Percentiles rank a stretch among this genome's conserved stretches.
These are phyloP conservation scores for Saccharum hybrid DNA, from an alignment of 202 grass and related monocot genomes.

Conservation along the genomic window DNA sequence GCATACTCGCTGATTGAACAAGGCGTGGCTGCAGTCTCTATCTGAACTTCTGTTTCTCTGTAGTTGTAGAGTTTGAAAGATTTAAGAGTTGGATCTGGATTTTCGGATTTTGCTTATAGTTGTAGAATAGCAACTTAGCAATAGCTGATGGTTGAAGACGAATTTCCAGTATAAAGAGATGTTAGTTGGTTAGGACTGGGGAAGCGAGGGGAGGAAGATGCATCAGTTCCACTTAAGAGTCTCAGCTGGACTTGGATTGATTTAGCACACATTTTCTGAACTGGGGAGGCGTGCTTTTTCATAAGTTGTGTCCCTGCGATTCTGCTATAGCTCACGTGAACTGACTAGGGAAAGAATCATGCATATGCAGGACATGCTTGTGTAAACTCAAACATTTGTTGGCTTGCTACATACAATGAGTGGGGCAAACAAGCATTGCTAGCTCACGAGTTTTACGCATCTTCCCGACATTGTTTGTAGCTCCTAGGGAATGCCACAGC, in stretches of 20 bases:
- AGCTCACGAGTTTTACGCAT: neutral
- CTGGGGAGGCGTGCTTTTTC: neutral
- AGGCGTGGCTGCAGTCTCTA: neutral
- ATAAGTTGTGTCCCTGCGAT: neutral
- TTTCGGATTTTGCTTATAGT: neutral
- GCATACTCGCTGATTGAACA: neutral
- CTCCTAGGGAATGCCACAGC: constrained; percentile 26
- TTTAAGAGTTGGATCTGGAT: neutral
- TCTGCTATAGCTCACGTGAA: constrained; percentile 24
- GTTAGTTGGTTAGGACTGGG: too few relatives aligned
- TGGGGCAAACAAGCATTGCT: constrained; percentile 7
- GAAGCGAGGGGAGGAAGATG: neutral
- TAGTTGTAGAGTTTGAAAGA: neutral
- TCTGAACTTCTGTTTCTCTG: neutral
- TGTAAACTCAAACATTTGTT: constrained; percentile 35
- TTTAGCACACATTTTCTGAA: neutral
- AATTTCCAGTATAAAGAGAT: neutral
- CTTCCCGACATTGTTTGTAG: neutral
- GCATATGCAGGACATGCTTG: neutral
- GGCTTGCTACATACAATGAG: neutral
- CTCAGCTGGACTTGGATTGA: neutral
- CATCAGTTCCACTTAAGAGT: neutral
- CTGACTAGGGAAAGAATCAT: neutral
- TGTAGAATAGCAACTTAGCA: neutral
- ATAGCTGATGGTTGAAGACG: neutral